Conservation (phyloP, 169 alveolate genomes). For the Plasmodium ovale region DNA sequence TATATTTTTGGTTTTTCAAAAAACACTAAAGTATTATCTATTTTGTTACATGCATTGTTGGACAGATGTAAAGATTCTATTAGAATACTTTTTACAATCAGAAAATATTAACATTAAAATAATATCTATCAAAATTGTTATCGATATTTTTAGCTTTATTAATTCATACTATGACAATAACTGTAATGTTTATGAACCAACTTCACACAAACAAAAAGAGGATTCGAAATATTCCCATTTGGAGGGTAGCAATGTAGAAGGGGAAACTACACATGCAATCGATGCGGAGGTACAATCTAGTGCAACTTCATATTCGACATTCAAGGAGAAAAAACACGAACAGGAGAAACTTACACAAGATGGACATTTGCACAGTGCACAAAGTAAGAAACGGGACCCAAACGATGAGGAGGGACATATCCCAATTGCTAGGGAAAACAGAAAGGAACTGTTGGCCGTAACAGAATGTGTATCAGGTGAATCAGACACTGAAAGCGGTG, state of each 20-base stretch:
- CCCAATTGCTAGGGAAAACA: too few species aligned
- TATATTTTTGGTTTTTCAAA: constrained; percentile 70
- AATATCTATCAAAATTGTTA: constrained; percentile 60
- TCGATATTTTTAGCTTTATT: constrained; percentile 59
- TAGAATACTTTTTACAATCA: constrained; percentile 61
- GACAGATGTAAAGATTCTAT: constrained; percentile 56
- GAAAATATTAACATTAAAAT: constrained; percentile 69
- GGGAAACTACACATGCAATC: too few species aligned
- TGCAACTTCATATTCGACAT: too few species aligned
- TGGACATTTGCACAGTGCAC: too few species aligned
- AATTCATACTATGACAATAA: constrained; percentile 49
- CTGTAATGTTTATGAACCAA: neutral
- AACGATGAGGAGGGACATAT: too few species aligned
- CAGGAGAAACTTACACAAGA: too few species aligned
- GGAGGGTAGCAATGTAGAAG: neutral
- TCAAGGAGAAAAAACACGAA: too few species aligned
- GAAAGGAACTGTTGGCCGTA: too few species aligned
- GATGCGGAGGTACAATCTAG: too few species aligned
- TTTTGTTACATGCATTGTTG: constrained; percentile 76
- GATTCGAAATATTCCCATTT: neutral
- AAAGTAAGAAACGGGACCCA: too few species aligned
- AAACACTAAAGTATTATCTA: constrained; percentile 49
- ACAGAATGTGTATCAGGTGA: too few species aligned
- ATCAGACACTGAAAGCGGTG: too few species aligned
- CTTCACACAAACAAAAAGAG: constrained; percentile 8